phyloP scores from a whole-genome alignment of 495 filamentous ascomycete genomes.

The Aspergillus wentii region DNA sequence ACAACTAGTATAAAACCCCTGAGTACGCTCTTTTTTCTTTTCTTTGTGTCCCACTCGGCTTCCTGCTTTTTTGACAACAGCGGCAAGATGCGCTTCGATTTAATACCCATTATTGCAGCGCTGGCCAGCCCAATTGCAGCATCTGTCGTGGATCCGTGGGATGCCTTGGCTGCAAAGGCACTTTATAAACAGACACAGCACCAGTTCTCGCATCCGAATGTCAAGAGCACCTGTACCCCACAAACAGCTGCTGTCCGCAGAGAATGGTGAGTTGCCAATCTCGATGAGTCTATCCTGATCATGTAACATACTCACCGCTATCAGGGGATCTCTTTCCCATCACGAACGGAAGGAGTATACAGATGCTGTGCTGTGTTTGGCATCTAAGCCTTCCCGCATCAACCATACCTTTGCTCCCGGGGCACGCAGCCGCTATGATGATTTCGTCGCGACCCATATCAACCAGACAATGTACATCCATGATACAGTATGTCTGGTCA shows the following conservation, averaged over 20 bases:
- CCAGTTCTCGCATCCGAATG: neutral
- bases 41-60: too few species aligned
- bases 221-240: constrained; percentile 10
- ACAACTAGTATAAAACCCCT: too few species aligned
- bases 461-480: constrained; percentile 52
- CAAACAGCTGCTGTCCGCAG: constrained; percentile 16
- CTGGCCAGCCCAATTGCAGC: neutral
- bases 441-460: constrained; percentile 59
- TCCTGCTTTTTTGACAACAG: too few species aligned
- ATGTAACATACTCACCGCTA: neutral
- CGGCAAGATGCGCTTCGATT: too few species aligned
- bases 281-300: neutral
- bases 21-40: too few species aligned
- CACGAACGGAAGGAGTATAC: constrained; percentile 48
- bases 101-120: neutral
- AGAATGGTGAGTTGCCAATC: constrained; percentile 19
- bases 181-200: neutral
- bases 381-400: constrained; percentile 36
- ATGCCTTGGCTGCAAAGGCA: constrained; percentile 2
- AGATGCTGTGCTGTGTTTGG: constrained; percentile 54
- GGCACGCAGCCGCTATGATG: constrained; percentile 51
- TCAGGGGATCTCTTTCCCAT: constrained; percentile 43
- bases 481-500: constrained; percentile 52
- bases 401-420: constrained; percentile 30
- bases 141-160: neutral